Evolutionary conservation across 2,329 filamentous ascomycete genomes (phyloP).

Genomic region (Lachnellula hyalina): DNA sequence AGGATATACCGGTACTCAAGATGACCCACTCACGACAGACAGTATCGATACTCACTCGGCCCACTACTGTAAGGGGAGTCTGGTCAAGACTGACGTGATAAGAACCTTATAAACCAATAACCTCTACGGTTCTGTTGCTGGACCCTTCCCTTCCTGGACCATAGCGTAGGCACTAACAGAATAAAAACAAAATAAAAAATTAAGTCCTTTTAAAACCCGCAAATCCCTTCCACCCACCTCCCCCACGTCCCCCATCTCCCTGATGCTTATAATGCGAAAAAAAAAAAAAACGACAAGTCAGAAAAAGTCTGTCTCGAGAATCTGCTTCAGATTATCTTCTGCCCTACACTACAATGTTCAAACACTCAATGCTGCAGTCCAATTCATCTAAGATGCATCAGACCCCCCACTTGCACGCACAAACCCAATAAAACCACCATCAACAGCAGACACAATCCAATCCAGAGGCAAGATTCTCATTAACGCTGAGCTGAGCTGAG

Average conservation of each 20-base stretch:
- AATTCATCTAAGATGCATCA: slow-evolving; percentile 8
- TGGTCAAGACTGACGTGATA: too few species aligned
- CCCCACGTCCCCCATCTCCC: not conserved
- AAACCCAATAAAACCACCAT: slow-evolving; percentile 7
- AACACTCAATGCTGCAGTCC: slow-evolving; percentile 6
- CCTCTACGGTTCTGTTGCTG: too few species aligned
- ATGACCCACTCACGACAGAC: too few species aligned
- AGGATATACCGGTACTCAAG: too few species aligned
- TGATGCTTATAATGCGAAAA: too few species aligned
- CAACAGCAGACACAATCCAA: not conserved
- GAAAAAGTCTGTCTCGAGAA: not conserved
- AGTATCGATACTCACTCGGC: not conserved
- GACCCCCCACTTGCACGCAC: slow-evolving; percentile 1
- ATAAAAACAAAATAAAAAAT: too few species aligned
- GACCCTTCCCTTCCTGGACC: too few species aligned
- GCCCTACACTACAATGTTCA: slow-evolving; percentile 1
- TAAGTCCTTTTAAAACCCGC: too few species aligned
- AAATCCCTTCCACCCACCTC: too few species aligned
- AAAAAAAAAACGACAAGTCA: not conserved
- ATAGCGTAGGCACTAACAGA: too few species aligned
- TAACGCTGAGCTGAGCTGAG: not conserved
- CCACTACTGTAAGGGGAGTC: not conserved
- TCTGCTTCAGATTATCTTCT: slow-evolving; percentile 1
- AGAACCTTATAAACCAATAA: too few species aligned
- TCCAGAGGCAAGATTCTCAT: not conserved